Conservation (phyloP, 148 eudicot genomes). For the Agrostemma githago region DNA sequence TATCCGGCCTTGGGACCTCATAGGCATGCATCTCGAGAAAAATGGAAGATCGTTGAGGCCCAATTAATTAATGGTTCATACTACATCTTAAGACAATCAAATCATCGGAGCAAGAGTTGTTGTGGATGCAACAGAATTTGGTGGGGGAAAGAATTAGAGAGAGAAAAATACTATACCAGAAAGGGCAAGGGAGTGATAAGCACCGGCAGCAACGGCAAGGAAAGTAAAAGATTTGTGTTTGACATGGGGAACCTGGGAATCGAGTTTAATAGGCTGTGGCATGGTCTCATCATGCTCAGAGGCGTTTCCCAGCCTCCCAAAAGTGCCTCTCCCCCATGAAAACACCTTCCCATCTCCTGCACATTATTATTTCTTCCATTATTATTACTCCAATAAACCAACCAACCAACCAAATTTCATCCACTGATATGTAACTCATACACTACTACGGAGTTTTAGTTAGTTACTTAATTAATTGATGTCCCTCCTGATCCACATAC, state of each 20-base stretch:
- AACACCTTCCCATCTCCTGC: constrained; percentile 57
- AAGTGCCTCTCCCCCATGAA: constrained; percentile 84
- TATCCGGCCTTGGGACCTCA: background rate
- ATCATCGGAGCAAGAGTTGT: background rate
- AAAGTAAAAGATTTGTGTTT: constrained; percentile 24
- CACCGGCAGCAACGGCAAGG: constrained; percentile 65
- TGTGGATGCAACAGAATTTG: no score
- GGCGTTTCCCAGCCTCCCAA: constrained; percentile 79
- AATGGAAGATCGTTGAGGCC: background rate
- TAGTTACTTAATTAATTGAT: no score
- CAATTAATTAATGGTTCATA: no score
- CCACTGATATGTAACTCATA: background rate
- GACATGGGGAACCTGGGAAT: background rate
- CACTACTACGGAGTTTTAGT: background rate
- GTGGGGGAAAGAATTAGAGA: background rate
- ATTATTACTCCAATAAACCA: background rate
- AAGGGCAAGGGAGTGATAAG: constrained; percentile 86
- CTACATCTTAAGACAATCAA: background rate
- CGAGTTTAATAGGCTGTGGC: constrained; percentile 44
- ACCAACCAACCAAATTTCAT: no score
- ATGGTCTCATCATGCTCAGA: constrained; percentile 44
- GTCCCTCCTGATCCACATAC: no score
- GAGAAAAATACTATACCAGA: constrained; percentile 39
- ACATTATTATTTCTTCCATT: background rate
- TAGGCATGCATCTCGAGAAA: background rate